phyloP scores from a whole-genome alignment of 2,329 filamentous ascomycete genomes.

The Phaeosphaeriaceae sp. region DNA sequence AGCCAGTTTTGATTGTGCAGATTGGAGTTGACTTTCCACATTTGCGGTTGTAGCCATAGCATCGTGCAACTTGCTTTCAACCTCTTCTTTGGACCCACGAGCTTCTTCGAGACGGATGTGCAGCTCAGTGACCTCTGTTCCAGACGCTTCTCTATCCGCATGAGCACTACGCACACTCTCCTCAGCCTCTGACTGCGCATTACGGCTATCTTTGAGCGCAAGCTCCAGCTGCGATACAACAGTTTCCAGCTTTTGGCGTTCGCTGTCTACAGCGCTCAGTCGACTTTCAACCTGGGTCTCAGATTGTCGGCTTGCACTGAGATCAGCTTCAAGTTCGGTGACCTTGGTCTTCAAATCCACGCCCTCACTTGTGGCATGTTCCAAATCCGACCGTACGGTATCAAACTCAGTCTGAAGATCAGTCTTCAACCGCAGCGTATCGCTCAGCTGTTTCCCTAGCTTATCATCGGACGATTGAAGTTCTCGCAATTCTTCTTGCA shows the following conservation, averaged over 20 bases:
- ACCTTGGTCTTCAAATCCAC: conserved; percentile 10
- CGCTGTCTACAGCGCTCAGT: conserved; percentile 14
- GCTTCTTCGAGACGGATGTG: conserved; percentile 9
- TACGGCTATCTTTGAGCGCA: conserved; percentile 5
- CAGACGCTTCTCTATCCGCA: conserved; percentile 14
- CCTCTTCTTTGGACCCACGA: conserved; percentile 10
- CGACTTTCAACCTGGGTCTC: conserved; percentile 11
- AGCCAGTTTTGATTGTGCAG: conserved; percentile 14
- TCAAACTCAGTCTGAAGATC: conserved; percentile 17
- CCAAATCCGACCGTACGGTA: conserved; percentile 7
- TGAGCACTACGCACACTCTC: conserved; percentile 11
- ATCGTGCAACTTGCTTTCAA: conserved; percentile 13
- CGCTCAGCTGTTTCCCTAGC: conserved; percentile 15
- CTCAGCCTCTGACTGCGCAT: conserved; percentile 14
- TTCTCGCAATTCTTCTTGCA: conserved; percentile 22
- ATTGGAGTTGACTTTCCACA: conserved; percentile 8
- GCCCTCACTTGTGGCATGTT: conserved; percentile 8
- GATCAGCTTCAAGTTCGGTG: conserved; percentile 12
- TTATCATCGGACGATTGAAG: conserved; percentile 17
- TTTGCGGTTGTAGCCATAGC: conserved; percentile 3
- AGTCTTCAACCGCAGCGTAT: conserved; percentile 10
- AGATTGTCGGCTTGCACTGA: conserved; percentile 5
- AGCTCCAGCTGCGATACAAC: conserved; percentile 22
- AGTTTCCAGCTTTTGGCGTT: conserved; percentile 15
- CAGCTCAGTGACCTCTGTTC: conserved; percentile 14